Conservation (phyloP, 352 stramenopile genomes). For the Thraustotheca clavata region DNA sequence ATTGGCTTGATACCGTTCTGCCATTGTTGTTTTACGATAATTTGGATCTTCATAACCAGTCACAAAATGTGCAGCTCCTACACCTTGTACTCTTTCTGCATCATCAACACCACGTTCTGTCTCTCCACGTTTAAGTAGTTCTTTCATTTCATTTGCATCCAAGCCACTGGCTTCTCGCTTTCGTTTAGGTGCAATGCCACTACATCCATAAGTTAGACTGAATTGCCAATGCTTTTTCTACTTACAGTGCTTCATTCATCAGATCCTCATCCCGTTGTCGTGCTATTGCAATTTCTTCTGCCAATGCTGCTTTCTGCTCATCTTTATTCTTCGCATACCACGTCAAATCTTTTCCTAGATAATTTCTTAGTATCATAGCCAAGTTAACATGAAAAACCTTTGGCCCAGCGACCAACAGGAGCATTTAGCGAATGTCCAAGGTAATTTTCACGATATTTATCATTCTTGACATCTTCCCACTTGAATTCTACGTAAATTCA, state of each 20-base stretch:
- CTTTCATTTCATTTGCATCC: conserved; percentile 75
- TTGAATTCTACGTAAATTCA: conserved; percentile 66
- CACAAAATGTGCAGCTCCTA: conserved; percentile 61
- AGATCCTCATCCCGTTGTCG: conserved; percentile 83
- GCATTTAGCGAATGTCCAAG: conserved; percentile 81
- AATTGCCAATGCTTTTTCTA: not conserved
- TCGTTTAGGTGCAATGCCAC: conserved; percentile 52
- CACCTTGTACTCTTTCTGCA: conserved; percentile 74
- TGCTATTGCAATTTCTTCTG: conserved; percentile 54
- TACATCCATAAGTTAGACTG: conserved; percentile 17
- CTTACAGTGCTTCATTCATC: conserved; percentile 84
- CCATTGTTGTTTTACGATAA: conserved; percentile 51
- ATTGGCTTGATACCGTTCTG: conserved; percentile 57
- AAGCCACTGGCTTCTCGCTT: conserved; percentile 40
- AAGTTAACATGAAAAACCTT: conserved; percentile 26
- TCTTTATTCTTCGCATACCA: conserved; percentile 82
- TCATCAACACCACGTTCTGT: conserved; percentile 58
- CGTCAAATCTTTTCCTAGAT: conserved; percentile 71
- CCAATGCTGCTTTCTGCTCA: conserved; percentile 39
- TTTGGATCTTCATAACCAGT: conserved; percentile 34
- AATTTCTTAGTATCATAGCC: not conserved
- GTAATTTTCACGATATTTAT: conserved; percentile 91
- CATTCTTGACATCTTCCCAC: conserved; percentile 91
- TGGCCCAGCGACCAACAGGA: conserved; percentile 84
- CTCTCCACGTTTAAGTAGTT: conserved; percentile 71